phyloP scores from a whole-genome alignment of 78 protist genomes.

The Chrysochromulina parva region DNA sequence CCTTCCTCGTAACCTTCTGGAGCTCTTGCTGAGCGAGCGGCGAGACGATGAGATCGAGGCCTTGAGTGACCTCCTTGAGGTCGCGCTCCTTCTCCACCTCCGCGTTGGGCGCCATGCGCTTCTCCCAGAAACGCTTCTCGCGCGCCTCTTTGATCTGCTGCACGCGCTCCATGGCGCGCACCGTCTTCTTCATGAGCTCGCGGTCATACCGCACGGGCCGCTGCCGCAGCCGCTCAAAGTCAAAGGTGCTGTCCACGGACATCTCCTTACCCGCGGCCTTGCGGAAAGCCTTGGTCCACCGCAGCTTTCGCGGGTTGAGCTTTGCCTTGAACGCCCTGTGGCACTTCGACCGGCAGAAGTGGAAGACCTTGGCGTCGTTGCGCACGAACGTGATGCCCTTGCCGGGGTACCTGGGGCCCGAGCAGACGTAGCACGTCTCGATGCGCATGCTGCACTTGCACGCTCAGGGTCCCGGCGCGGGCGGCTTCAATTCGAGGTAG shows the following conservation, averaged over 20 bases:
- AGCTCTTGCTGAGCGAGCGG: not conserved
- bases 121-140: conserved; percentile 66
- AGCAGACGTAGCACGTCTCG: conserved; percentile 91
- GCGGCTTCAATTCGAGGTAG: too few species aligned
- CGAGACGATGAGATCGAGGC: not conserved
- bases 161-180: conserved; percentile 82
- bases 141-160: conserved; percentile 68
- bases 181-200: conserved; percentile 72
- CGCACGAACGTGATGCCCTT: conserved; percentile 96
- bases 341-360: conserved; percentile 96
- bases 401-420: conserved; percentile 94
- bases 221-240: conserved; percentile 94
- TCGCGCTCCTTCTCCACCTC: not conserved
- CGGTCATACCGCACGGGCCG: conserved; percentile 93
- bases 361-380: conserved; percentile 92
- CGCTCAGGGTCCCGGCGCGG: too few species aligned
- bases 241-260: conserved; percentile 85
- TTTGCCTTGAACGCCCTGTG: conserved; percentile 90
- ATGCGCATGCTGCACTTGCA: conserved; percentile 47
- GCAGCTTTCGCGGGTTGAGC: conserved; percentile 96
- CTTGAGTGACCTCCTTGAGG: not conserved
- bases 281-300: conserved; percentile 99
- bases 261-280: conserved; percentile 93
- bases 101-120: conserved; percentile 41
- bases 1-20: not conserved